Evolutionary conservation across 2,329 filamentous ascomycete genomes (phyloP).

Genomic region (Pseudogymnoascus sp.): DNA sequence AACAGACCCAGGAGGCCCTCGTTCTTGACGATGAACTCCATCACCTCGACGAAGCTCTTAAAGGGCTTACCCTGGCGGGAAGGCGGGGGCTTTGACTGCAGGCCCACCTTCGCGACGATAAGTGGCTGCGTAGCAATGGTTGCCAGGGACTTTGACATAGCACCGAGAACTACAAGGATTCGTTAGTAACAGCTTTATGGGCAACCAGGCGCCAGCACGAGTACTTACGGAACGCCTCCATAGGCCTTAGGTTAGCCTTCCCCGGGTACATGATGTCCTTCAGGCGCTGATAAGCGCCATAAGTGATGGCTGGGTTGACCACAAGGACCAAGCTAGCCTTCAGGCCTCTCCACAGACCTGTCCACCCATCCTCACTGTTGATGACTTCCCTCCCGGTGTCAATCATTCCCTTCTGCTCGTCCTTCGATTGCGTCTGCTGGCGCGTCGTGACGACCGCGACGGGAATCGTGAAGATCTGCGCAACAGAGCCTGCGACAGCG

Average conservation of each 20-base stretch:
- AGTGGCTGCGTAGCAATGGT: constrained; percentile 89
- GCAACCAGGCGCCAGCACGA: background rate
- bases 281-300: constrained; percentile 88
- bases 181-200: constrained; percentile 8
- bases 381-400: constrained; percentile 86
- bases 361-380: constrained; percentile 79
- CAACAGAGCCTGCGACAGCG: constrained; percentile 78
- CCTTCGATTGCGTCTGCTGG: constrained; percentile 84
- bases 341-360: constrained; percentile 85
- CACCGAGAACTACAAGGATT: constrained; percentile 62
- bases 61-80: constrained; percentile 82
- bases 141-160: constrained; percentile 84
- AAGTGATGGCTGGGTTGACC: constrained; percentile 94
- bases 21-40: constrained; percentile 84
- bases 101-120: constrained; percentile 93
- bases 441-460: constrained; percentile 92
- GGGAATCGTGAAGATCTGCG: constrained; percentile 93
- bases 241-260: constrained; percentile 64
- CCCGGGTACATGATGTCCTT: constrained; percentile 70
- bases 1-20: constrained; percentile 81
- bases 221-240: constrained; percentile 82
- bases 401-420: constrained; percentile 74
- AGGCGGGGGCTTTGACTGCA: constrained; percentile 87
- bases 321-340: constrained; percentile 95
- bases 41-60: constrained; percentile 87